Base-by-base conservation (phyloP, 176 grass and related monocot genomes). In the Urochloa ruziziensis region DNA sequence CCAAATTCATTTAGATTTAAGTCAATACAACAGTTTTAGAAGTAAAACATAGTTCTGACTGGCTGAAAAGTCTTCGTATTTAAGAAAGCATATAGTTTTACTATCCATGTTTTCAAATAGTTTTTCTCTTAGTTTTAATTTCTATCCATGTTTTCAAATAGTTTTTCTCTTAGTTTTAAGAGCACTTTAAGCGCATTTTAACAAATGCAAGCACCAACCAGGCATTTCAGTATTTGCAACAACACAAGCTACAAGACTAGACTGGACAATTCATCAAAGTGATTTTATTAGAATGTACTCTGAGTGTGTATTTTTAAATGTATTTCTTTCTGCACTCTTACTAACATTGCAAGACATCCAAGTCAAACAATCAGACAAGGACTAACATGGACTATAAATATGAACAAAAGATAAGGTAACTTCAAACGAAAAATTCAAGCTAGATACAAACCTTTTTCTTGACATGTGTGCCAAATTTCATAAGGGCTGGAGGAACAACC, bases 381-480 rank as follows among this genome's bases (percentile, higher is more conserved):
- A 80, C 54, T 73, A 4, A 64, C 27, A 62, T 80, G 23, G 56
- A 44, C 30, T 70, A 28, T 12, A 8, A 42, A 21, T 70, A 28
- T 12, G 11, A 42, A 21, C 51, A 83, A 18, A 51, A 32, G 18
- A 79, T 58, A 79, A 88, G 73, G 48, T 49, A 73, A 80, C 65
- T 74, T 62, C 62, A 73, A 27, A 65, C 6, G 28, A 71, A 47
- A 83, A 66, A 67, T 13, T 34, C 29, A 4, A 76, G 36, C 15
- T 72, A 33, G 62, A 29, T 62, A 85, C 85, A 80, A 87, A 98
- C 96, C 96, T 98, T 98, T 76, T 98, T 98, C 96, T 98, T 98
- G 52, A 95, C 91, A 80, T 98, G 93, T 34, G 93, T 98, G 54
- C 96, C 96, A 86, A 98, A 98, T 82, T 98, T 95, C 61, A 66